Evolutionary conservation across 2,329 filamentous ascomycete genomes (phyloP).

Genomic region (Samsoniella hepiali): DNA sequence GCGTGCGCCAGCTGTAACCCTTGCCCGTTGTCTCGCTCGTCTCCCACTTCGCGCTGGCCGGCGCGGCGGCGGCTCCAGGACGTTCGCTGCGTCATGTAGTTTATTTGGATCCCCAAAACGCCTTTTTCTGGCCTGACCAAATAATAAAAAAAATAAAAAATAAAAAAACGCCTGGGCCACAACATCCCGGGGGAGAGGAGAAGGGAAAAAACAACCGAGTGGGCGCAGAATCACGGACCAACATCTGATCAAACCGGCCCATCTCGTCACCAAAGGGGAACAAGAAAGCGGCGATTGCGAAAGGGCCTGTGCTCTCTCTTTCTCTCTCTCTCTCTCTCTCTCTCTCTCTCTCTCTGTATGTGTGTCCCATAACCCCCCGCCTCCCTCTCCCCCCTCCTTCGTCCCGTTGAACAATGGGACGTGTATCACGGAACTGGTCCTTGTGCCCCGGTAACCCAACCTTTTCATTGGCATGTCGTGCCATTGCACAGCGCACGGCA

Average conservation of each 20-base stretch:
- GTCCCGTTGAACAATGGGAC: not conserved
- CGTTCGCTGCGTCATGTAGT: not conserved
- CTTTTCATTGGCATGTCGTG: conserved; percentile 6
- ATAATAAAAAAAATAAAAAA: too few species aligned
- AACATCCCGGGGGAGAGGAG: too few species aligned
- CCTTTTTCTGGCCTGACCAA: too few species aligned
- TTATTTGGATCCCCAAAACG: too few species aligned
- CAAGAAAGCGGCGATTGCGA: not conserved
- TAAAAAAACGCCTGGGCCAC: too few species aligned
- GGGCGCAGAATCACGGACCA: conserved; percentile 11
- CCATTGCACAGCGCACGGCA: not conserved
- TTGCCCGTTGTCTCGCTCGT: not conserved
- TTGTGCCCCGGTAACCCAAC: not conserved
- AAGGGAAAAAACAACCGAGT: not conserved
- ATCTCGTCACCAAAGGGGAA: not conserved
- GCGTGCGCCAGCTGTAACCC: conserved; percentile 3
- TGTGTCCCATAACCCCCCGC: not conserved
- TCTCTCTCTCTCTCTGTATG: too few species aligned
- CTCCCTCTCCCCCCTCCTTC: not conserved
- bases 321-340: too few species aligned
- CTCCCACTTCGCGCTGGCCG: conserved; percentile 12
- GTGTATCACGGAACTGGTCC: conserved; percentile 6
- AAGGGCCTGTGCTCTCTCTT: not conserved
- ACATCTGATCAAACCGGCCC: conserved; percentile 10
- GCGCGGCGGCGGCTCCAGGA: not conserved